These are phyloP conservation scores for Gentiana dahurica DNA, from an alignment of 257 asterid species.

Conservation along the genomic window DNA sequence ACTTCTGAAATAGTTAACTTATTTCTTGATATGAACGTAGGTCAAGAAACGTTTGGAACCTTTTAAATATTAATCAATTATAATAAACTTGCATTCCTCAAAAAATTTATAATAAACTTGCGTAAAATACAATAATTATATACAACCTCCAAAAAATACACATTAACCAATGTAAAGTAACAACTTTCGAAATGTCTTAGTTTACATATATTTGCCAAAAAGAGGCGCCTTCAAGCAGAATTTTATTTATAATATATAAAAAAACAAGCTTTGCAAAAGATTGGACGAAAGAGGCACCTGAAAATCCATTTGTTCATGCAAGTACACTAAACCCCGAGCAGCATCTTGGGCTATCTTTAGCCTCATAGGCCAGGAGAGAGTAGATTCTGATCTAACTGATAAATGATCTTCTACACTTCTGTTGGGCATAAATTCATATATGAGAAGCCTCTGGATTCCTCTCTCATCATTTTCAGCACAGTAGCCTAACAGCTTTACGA, in stretches of 20 bases:
- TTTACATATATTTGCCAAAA: not conserved
- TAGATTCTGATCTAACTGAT: conserved; percentile 35
- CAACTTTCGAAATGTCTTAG: not conserved
- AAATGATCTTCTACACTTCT: conserved; percentile 89
- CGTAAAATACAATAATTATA: too few relatives aligned
- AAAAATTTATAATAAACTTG: too few relatives aligned
- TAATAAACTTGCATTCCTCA: too few relatives aligned
- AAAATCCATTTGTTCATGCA: conserved; percentile 95
- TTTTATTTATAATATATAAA: not conserved
- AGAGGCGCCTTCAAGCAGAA: not conserved
- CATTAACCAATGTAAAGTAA: not conserved
- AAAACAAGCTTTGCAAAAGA: not conserved
- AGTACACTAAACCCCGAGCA: conserved; percentile 79
- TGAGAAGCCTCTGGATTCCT: conserved; percentile 90
- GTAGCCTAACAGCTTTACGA: conserved; percentile 83
- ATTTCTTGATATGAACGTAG: too few relatives aligned
- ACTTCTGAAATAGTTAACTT: too few relatives aligned
- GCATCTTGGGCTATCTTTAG: conserved; percentile 83
- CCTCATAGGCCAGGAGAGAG: conserved; percentile 88
- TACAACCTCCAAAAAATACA: too few relatives aligned
- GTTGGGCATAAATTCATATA: conserved; percentile 86
- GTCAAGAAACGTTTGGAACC: too few relatives aligned
- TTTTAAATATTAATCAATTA: too few relatives aligned
- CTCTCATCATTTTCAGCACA: conserved; percentile 98
- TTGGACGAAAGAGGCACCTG: conserved; percentile 40